Percentiles rank a stretch among this genome's conserved stretches.
Conservation (phyloP, 768 basidiomycete genomes). For the Tricholoma furcatifolium region DNA sequence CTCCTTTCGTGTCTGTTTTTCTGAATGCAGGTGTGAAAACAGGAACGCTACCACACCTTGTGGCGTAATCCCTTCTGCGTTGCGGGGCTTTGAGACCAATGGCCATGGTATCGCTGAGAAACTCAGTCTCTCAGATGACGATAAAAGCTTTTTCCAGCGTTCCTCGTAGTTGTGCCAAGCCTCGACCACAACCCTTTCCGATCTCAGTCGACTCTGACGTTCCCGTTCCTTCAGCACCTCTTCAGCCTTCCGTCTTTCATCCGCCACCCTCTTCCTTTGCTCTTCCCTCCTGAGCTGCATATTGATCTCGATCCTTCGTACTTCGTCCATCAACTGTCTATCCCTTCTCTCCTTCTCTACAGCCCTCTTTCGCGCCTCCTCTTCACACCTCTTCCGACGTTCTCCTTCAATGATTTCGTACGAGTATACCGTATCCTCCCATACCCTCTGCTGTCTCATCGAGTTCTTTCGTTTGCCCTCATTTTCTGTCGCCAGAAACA, state of each 20-base stretch:
- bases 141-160: conserved; percentile 54
- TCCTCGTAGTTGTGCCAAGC: conserved; percentile 67
- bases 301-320: conserved; percentile 51
- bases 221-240: conserved; percentile 43
- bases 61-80: conserved; percentile 49
- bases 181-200: conserved; percentile 45
- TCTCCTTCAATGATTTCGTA: conserved; percentile 53
- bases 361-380: conserved; percentile 41
- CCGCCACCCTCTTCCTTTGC: conserved; percentile 45
- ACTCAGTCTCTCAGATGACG: conserved; percentile 44
- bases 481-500: conserved; percentile 29
- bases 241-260: conserved; percentile 41
- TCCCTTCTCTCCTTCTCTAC: conserved; percentile 46
- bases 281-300: conserved; percentile 49
- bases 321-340: conserved; percentile 52
- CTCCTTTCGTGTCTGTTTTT: conserved; percentile 57
- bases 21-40: conserved; percentile 63
- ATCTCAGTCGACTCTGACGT: conserved; percentile 37
- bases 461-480: conserved; percentile 14
- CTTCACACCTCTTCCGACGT: conserved; percentile 51
- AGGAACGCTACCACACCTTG: conserved; percentile 60
- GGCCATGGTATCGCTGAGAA: conserved; percentile 80
- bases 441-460: conserved; percentile 33
- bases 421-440: conserved; percentile 53
- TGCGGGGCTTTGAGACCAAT: conserved; percentile 38